Conservation (phyloP, 176 grass and related monocot species). For the Avena eriantha region DNA sequence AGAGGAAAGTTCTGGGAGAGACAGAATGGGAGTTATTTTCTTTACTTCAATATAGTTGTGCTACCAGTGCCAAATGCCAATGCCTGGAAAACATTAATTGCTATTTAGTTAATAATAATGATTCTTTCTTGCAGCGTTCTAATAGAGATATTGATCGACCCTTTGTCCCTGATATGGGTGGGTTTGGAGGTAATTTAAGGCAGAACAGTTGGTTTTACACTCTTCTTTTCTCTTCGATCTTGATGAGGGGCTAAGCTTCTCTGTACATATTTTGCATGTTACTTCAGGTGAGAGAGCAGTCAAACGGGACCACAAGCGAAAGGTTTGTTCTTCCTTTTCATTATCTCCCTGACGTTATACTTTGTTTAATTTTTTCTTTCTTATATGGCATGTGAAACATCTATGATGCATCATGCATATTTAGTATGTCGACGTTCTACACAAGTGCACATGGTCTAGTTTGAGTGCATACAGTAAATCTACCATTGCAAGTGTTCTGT, state of each 20-base stretch:
- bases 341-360: conserved; percentile 14
- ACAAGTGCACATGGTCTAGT: neutral
- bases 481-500: conserved; percentile 4
- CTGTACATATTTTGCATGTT: conserved; percentile 36
- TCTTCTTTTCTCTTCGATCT: conserved; percentile 3
- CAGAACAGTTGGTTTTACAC: neutral
- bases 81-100: conserved; percentile 20
- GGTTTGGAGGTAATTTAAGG: conserved; percentile 78
- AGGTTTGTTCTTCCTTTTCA: conserved; percentile 62
- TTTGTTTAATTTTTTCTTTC: conserved; percentile 17
- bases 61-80: neutral
- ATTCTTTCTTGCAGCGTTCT: conserved; percentile 65
- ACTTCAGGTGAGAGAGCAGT: conserved; percentile 77
- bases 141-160: conserved; percentile 85
- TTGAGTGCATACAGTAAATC: neutral
- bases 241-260: neutral
- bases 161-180: conserved; percentile 67
- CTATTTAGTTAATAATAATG: conserved; percentile 35
- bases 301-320: conserved; percentile 95
- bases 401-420: conserved; percentile 4
- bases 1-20: conserved; percentile 11
- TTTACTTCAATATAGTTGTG: conserved; percentile 17
- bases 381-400: conserved; percentile 10
- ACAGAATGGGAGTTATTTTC: neutral
- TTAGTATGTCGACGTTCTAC: neutral